Percentiles rank a stretch among this genome's conserved stretches.
These are phyloP conservation scores for Schizophyllum amplum DNA, from an alignment of 1,284 basidiomycete genomes.

Conservation along the genomic window DNA sequence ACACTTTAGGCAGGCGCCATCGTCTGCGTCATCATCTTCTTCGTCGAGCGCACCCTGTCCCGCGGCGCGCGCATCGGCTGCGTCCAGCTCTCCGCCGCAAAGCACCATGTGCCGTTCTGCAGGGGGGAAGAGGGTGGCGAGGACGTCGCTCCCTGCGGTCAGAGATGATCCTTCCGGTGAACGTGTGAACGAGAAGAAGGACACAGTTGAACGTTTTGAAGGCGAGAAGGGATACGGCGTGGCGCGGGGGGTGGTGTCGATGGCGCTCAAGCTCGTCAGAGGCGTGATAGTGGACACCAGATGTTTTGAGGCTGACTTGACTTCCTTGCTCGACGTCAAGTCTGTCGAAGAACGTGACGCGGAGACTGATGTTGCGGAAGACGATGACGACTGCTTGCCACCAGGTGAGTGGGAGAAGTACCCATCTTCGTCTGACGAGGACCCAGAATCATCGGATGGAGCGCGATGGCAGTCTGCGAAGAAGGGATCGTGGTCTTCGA, in stretches of 20 bases:
- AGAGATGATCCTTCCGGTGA: conserved; percentile 67
- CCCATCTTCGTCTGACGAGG: conserved; percentile 33
- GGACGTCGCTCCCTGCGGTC: conserved; percentile 53
- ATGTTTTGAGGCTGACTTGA: conserved; percentile 27
- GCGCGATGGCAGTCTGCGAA: conserved; percentile 5
- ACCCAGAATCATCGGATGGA: conserved; percentile 13
- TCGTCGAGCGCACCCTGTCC: conserved; percentile 25
- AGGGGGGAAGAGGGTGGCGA: conserved; percentile 58
- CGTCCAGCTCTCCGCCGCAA: conserved; percentile 58
- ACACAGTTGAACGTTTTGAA: conserved; percentile 9
- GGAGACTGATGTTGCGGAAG: conserved; percentile 9
- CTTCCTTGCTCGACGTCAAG: conserved; percentile 5
- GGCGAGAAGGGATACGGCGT: neutral
- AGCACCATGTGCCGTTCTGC: conserved; percentile 67
- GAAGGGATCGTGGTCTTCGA: neutral
- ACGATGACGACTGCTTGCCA: conserved; percentile 1
- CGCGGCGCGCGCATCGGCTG: conserved; percentile 34
- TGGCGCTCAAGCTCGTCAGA: conserved; percentile 4
- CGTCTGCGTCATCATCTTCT: conserved; percentile 26
- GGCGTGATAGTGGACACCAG: conserved; percentile 20
- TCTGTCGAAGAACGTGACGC: conserved; percentile 3
- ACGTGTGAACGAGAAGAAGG: conserved; percentile 73
- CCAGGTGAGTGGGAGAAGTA: conserved; percentile 50
- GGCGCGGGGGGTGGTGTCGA: neutral
- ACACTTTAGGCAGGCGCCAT: conserved; percentile 42